A percentile compares a stretch with the other conserved stretches of the same genome.
These are phyloP conservation scores for Phanerochaete sordida DNA, from an alignment of 768 basidiomycete species.

Conservation along the genomic window DNA sequence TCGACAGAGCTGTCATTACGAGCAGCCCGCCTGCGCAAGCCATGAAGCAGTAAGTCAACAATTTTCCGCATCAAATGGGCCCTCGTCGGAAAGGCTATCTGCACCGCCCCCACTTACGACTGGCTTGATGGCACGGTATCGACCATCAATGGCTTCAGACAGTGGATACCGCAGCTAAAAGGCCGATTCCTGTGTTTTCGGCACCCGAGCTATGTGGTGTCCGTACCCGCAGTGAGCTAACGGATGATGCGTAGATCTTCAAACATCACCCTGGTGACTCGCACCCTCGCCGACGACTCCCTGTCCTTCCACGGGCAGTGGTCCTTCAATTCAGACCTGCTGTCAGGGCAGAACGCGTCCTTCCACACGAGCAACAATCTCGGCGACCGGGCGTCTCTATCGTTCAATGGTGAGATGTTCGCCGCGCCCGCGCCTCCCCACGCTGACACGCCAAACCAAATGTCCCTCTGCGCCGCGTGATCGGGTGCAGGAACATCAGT, in stretches of 20 bases:
- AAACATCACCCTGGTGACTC: slow-evolving; percentile 7
- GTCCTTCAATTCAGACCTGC: slow-evolving; percentile 31
- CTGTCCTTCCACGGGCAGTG: slow-evolving; percentile 56
- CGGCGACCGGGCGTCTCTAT: slow-evolving; percentile 42
- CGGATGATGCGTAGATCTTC: slow-evolving; percentile 3
- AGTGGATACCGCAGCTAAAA: too few relatives aligned
- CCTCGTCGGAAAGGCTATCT: neutral
- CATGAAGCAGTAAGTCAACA: slow-evolving; percentile 1
- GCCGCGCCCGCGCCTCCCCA: slow-evolving; percentile 7
- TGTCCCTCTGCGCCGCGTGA: slow-evolving; percentile 1
- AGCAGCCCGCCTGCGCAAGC: slow-evolving; percentile 19
- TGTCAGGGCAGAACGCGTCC: slow-evolving; percentile 19
- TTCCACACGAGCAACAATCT: slow-evolving; percentile 32
- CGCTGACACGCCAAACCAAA: slow-evolving; percentile 6
- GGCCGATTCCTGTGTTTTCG: neutral
- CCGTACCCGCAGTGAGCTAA: neutral
- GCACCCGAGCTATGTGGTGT: neutral
- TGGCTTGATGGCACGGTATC: neutral
- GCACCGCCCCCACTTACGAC: neutral
- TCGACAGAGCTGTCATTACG: slow-evolving; percentile 55
- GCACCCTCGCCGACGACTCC: slow-evolving; percentile 37
- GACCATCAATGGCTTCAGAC: neutral
- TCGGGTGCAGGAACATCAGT: slow-evolving; percentile 54
- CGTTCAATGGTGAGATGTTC: slow-evolving; percentile 43
- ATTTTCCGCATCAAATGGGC: neutral